Evolutionary conservation across 768 basidiomycete genomes (phyloP).

Genomic region (Terana coerulea): DNA sequence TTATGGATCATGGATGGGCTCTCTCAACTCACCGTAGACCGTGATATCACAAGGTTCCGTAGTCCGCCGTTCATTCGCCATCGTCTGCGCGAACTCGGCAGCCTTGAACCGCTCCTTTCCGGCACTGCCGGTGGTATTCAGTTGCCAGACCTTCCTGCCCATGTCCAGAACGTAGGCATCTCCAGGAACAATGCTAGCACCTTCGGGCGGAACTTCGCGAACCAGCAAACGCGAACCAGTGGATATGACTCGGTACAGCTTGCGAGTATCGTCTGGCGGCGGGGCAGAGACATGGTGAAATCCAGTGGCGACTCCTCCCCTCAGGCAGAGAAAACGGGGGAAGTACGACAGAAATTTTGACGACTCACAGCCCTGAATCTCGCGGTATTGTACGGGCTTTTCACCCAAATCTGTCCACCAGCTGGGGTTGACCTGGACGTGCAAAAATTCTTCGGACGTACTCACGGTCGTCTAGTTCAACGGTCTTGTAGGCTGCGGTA

Average conservation of each 20-base stretch:
- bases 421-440: background rate
- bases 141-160: conserved; percentile 47
- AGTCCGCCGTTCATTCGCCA: conserved; percentile 40
- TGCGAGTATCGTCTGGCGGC: conserved; percentile 41
- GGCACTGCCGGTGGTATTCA: conserved; percentile 49
- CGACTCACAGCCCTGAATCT: conserved; percentile 58
- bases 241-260: conserved; percentile 47
- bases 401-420: conserved; percentile 46
- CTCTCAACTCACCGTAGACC: conserved; percentile 42
- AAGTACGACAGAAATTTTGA: conserved; percentile 48
- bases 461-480: conserved; percentile 63
- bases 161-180: conserved; percentile 61
- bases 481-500: conserved; percentile 63
- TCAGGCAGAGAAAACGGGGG: conserved; percentile 40
- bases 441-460: conserved; percentile 4
- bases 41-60: conserved; percentile 33
- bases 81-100: conserved; percentile 50
- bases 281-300: conserved; percentile 46
- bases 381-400: conserved; percentile 56
- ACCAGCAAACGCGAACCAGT: conserved; percentile 29
- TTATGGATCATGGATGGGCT: background rate
- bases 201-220: conserved; percentile 43
- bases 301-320: conserved; percentile 47
- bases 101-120: conserved; percentile 61
- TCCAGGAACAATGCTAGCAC: conserved; percentile 46